Evolutionary conservation across 805 yeast species (phyloP).

Genomic region (Wickerhamiella australiensis): DNA sequence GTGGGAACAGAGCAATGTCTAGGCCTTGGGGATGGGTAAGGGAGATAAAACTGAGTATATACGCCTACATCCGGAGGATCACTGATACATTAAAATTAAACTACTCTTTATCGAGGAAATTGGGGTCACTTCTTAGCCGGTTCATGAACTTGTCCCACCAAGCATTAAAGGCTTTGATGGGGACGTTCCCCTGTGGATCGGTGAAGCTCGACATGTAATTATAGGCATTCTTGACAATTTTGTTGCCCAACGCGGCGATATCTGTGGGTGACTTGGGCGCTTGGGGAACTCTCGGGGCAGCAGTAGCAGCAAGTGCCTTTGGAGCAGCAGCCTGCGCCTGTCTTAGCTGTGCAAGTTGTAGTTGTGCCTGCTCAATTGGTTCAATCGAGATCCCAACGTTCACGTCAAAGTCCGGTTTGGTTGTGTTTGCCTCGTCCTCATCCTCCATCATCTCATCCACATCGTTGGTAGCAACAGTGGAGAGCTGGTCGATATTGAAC

Average conservation of each 20-base stretch:
- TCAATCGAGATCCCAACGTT: slow-evolving; percentile 86
- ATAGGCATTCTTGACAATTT: slow-evolving; percentile 84
- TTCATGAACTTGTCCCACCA: slow-evolving; percentile 90
- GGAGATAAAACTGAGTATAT: too few species aligned
- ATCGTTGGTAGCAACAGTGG: slow-evolving; percentile 26
- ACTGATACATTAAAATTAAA: slow-evolving; percentile 14
- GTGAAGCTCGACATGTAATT: slow-evolving; percentile 82
- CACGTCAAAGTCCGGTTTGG: slow-evolving; percentile 29
- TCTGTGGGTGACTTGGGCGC: slow-evolving; percentile 32
- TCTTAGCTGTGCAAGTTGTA: slow-evolving; percentile 39
- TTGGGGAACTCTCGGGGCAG: slow-evolving; percentile 20
- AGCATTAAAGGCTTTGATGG: slow-evolving; percentile 73
- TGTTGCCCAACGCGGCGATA: slow-evolving; percentile 61
- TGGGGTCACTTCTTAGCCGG: slow-evolving; percentile 68
- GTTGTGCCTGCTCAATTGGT: slow-evolving; percentile 54
- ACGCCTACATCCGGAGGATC: too few species aligned
- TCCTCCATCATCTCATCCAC: slow-evolving; percentile 48
- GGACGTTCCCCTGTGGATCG: slow-evolving; percentile 66
- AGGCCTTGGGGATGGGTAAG: too few species aligned
- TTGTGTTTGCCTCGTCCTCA: slow-evolving; percentile 32
- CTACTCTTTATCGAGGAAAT: slow-evolving; percentile 47
- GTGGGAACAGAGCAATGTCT: background rate
- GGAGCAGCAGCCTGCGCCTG: slow-evolving; percentile 19
- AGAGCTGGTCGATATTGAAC: slow-evolving; percentile 38
- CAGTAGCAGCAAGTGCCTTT: slow-evolving; percentile 20